Evolutionary conservation across 495 filamentous ascomycete genomes (phyloP), one percentile per base, ranked within the genome.

Genomic region (Lophiotrema nucula): DNA sequence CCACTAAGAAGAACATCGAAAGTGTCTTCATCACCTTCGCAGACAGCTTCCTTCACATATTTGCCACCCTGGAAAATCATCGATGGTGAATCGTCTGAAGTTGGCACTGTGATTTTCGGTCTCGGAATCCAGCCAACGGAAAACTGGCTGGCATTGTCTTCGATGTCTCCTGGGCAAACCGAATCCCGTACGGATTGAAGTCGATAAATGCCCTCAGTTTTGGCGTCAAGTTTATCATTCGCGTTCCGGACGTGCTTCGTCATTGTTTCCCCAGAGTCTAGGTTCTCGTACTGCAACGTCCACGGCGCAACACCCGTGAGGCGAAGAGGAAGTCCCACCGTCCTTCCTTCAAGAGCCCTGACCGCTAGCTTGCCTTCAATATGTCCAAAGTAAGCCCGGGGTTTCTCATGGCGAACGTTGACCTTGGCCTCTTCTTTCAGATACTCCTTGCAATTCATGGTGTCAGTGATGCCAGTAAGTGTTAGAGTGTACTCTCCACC

Each of bases 401-500:
- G 93, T 55, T 86, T 85, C 71, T 96, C 90, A 53, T 88, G 88
- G 21, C 90, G 82, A 25, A 96, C 93, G 13, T 85, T 80, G 59
- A 97, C 87, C 69, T 87, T 92, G 45, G 83, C 77, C 66, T 88
- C 89, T 24, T 89, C 85, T 64, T 90, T 87, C 37, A 97, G 67
- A 62, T 85, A 85, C 45, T 87, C 87, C 61, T 90, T 90, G 74
- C 93, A 98, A 42, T 84, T 86, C 44, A 85, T 84, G 66, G 83
- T 85, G 70, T 97, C 93, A 64, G 90, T 89, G 27, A 97, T 80
- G 54, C 84, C 91, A 13, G 83, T 87, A 48, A 98, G 73, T 16
- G 88, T 83, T 28, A 98, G 69, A 10, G 84, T 87, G 68, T 97
- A 95, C 63, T 96, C 90, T 45, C 93, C 93, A 47, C 93, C 93